Conservation (phyloP, 2,329 filamentous ascomycete species). For the Diaporthe helianthi region DNA sequence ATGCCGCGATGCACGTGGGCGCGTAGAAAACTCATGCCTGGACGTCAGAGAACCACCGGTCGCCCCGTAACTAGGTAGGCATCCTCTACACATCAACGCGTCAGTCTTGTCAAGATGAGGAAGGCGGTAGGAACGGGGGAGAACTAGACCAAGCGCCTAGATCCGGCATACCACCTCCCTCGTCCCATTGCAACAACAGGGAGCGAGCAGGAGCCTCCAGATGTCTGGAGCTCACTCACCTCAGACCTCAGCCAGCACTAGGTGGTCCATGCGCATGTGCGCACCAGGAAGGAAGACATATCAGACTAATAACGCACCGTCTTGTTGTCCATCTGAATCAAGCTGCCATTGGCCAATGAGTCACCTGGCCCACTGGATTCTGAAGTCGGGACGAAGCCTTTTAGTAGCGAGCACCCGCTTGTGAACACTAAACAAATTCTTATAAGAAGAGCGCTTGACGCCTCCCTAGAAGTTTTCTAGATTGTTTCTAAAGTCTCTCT, state of each 20-base stretch:
- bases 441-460: conserved; percentile 20
- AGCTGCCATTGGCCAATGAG: conserved; percentile 37
- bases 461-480: conserved; percentile 11
- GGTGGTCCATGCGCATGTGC: conserved; percentile 13
- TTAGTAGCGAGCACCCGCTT: neutral
- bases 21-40: neutral
- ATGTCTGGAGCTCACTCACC: too few species aligned
- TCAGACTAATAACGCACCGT: conserved; percentile 7
- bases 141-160: conserved; percentile 19
- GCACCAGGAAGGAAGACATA: conserved; percentile 6
- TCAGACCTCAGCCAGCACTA: neutral
- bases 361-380: conserved; percentile 34
- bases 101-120: conserved; percentile 15
- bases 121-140: conserved; percentile 19
- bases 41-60: neutral
- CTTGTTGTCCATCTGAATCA: conserved; percentile 3
- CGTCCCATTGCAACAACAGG: neutral
- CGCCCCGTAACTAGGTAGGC: neutral
- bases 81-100: neutral
- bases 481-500: neutral
- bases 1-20: conserved; percentile 11
- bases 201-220: conserved; percentile 5
- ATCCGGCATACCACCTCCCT: conserved; percentile 15
- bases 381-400: neutral
- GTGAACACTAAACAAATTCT: neutral